Base-by-base conservation (phyloP, 2,329 filamentous ascomycete genomes). In the Hypoxylon sp. region DNA sequence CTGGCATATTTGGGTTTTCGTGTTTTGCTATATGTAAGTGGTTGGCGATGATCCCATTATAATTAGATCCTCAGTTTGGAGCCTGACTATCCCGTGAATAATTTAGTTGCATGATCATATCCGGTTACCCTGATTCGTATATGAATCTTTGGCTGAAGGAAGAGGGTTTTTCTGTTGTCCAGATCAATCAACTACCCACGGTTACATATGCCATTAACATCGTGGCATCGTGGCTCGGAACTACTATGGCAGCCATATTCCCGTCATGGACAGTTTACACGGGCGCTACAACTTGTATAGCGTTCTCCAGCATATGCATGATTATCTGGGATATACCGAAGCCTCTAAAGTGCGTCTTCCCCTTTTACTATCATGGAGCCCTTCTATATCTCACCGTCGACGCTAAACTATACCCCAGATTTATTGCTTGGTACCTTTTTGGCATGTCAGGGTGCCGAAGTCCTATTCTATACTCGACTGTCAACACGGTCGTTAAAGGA, bases 81-180 rank as follows among this genome's bases (percentile, higher is more conserved):
- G n/a, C 26, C 57, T 68, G 35, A 52, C 8, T 3, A 48, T 33
- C 24, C 10, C 51, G 1, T 48, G 22, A 6, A 52, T n/a, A 11
- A 35, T 37, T 14, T 37, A 83, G 81, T 8, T 83, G 78, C 74
- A 82, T 83, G 80, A 81, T 82, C 48, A 78, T 81, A n/a, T 81
- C 81, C 0, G 78, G 78, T 0, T 86, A 86, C 63, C 83, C 83
- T 0, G 71, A 77, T 3, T 73, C 76, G 0, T 86, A 86, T 61
- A 86, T 87, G 84, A 84, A 81, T 31, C 80, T 87, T 10, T 87
- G 85, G 85, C 80, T 87, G 44, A 86, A 86, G 65, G 79, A 80
- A 0, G 81, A 84, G 29, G 80, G 80, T 4, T 86, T 84, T 71
- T 82, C 82, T 0, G 79, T 86, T 0, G 79, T 81, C 0, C 80